Base-by-base conservation (phyloP, 495 filamentous ascomycete species). In the Lasiosphaeriaceae sp. region DNA sequence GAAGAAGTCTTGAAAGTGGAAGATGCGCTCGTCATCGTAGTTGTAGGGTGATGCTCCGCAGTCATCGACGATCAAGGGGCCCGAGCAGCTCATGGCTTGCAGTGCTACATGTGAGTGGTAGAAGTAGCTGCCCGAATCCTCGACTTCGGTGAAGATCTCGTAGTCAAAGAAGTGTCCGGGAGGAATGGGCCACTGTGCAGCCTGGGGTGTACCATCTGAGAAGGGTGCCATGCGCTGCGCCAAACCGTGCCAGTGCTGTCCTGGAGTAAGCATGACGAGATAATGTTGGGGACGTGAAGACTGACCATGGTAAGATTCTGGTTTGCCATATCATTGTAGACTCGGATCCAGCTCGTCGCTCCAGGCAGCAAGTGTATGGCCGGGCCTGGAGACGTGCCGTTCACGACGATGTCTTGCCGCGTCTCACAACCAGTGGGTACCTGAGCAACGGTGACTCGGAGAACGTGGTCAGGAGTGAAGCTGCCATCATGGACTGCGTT, bases 191-290 rank as follows among this genome's bases (percentile, higher is more conserved):
- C 82, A 84, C 53, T 85, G 80, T 11, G 72, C 66, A 7, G 74
- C 80, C 52, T 65, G 61, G 3, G 81, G 80, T 0, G 79, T 73
- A 1, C 83, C 82, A 61, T 84, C 83, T 9, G 77, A 73, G 64
- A 84, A 85, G 0, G 80, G 80, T 2, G 83, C 77, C 50, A 76
- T 71, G 12, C 73, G 70, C 62, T 79, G 78, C n/a, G 73, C 70
- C 23, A 84, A 66, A 35, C 83, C 83, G 72, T 84, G 82, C 81
- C 81, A 86, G 56, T 86, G 83, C 81, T 84, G 26, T 45, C n/a
- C 17, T 49, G 2, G 7, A 20, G 57, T 69, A 21, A 68, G 24
- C 14, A 35, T 11, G 9, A 48, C 11, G 48, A 3, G 7, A 5
- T 6, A 16, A n/a, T 17, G 16, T 6, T n/a, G 17, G 24, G 9